These are phyloP conservation scores for Datura wrightii DNA, from an alignment of 257 asterid genomes.

Conservation along the genomic window DNA sequence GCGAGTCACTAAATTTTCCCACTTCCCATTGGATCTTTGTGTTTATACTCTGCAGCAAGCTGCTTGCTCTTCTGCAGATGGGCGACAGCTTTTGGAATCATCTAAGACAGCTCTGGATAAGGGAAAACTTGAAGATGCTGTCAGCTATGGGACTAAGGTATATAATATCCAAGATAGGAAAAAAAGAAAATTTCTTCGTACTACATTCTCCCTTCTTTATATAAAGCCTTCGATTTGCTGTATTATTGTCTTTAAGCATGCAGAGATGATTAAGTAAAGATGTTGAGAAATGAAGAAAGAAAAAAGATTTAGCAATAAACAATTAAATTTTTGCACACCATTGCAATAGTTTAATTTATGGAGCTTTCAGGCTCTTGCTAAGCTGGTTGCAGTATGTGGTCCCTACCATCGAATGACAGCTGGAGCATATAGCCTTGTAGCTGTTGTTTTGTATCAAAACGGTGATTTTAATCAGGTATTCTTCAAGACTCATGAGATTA, in stretches of 20 bases:
- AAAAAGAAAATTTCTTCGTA: neutral
- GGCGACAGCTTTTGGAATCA: conserved; percentile 85
- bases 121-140: conserved; percentile 98
- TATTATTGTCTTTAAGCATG: neutral
- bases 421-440: conserved; percentile 96
- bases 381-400: conserved; percentile 97
- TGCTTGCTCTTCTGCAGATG: conserved; percentile 95
- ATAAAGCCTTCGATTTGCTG: neutral
- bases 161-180: neutral
- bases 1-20: neutral
- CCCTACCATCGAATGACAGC: conserved; percentile 98
- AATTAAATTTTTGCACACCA: neutral
- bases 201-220: conserved; percentile 8
- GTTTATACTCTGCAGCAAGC: conserved; percentile 64
- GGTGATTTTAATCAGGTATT: conserved; percentile 97
- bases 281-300: neutral
- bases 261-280: neutral
- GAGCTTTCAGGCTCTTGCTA: conserved; percentile 80
- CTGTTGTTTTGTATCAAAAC: conserved; percentile 97
- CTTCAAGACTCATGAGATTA: neutral
- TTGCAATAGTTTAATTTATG: neutral
- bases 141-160: conserved; percentile 91
- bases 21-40: conserved; percentile 3
- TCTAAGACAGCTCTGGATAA: conserved; percentile 95
- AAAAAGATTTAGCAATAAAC: neutral